Conservation (phyloP, 768 basidiomycete genomes). For the Trichaptum fuscoviolaceum region DNA sequence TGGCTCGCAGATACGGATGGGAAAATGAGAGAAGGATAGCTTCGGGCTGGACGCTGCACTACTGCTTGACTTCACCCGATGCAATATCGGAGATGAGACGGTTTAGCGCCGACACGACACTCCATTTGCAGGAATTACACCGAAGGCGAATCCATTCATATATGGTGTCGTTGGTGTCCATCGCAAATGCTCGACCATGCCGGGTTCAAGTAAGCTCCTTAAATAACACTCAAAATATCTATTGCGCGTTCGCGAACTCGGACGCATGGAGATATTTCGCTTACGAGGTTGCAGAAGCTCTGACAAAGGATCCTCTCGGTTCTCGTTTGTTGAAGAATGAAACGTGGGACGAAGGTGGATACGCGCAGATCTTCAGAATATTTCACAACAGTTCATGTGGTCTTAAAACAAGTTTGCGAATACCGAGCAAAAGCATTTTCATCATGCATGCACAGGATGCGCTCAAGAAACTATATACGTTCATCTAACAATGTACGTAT, state of each 20-base stretch:
- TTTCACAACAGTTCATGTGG: background rate
- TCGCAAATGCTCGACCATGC: too few relatives aligned
- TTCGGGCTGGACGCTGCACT: background rate
- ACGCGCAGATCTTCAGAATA: background rate
- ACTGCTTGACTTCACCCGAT: background rate
- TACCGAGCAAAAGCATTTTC: too few relatives aligned
- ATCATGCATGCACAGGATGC: too few relatives aligned
- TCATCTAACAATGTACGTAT: too few relatives aligned
- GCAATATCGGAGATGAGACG: background rate
- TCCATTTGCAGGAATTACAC: background rate
- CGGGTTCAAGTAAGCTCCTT: too few relatives aligned
- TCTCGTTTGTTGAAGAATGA: background rate
- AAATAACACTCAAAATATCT: too few relatives aligned
- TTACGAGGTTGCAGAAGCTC: background rate
- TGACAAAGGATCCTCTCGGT: background rate
- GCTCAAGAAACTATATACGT: too few relatives aligned
- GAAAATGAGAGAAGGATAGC: background rate
- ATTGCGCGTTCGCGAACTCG: too few relatives aligned
- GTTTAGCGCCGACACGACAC: background rate
- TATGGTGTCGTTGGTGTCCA: background rate
- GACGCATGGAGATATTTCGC: background rate
- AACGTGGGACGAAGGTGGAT: background rate
- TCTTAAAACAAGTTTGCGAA: too few relatives aligned
- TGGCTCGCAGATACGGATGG: background rate
- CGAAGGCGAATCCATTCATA: background rate